Conservation (phyloP, 2,329 filamentous ascomycete genomes). For the Ampelomyces quisqualis region DNA sequence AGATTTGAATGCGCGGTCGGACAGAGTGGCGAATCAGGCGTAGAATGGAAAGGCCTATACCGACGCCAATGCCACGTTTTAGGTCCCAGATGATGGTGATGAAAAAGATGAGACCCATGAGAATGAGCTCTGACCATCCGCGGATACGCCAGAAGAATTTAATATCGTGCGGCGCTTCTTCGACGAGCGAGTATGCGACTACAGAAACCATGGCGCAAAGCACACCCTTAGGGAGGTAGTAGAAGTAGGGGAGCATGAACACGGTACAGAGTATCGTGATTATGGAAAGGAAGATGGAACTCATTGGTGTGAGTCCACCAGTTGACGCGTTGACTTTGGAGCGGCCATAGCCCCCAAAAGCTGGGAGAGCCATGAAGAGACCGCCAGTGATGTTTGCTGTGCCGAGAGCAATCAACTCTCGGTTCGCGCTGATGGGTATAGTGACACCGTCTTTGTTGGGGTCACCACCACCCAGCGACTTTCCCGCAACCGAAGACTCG, state of each 20-base stretch:
- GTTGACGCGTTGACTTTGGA: conserved; percentile 95
- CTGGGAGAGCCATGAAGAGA: conserved; percentile 87
- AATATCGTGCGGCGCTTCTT: conserved; percentile 92
- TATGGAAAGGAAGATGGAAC: conserved; percentile 79
- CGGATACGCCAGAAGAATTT: conserved; percentile 83
- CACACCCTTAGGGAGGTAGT: conserved; percentile 95
- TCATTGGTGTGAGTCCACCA: conserved; percentile 90
- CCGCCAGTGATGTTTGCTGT: conserved; percentile 88
- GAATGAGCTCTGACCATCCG: conserved; percentile 79
- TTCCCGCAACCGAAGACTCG: conserved; percentile 93
- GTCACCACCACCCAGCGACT: conserved; percentile 66
- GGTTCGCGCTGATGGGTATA: conserved; percentile 83
- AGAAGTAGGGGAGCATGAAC: conserved; percentile 86
- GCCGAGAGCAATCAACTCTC: conserved; percentile 89
- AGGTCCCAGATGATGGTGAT: conserved; percentile 95
- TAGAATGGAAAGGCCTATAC: conserved; percentile 85
- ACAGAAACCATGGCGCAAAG: conserved; percentile 93
- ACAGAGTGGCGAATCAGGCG: conserved; percentile 89
- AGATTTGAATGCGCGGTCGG: conserved; percentile 90
- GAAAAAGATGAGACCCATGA: conserved; percentile 89
- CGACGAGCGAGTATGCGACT: conserved; percentile 89
- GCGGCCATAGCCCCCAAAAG: conserved; percentile 92
- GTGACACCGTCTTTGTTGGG: conserved; percentile 64
- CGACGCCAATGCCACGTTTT: conserved; percentile 88
- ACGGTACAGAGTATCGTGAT: conserved; percentile 79